Conservation (phyloP, 768 basidiomycete species). For the Ramaria sp. region DNA sequence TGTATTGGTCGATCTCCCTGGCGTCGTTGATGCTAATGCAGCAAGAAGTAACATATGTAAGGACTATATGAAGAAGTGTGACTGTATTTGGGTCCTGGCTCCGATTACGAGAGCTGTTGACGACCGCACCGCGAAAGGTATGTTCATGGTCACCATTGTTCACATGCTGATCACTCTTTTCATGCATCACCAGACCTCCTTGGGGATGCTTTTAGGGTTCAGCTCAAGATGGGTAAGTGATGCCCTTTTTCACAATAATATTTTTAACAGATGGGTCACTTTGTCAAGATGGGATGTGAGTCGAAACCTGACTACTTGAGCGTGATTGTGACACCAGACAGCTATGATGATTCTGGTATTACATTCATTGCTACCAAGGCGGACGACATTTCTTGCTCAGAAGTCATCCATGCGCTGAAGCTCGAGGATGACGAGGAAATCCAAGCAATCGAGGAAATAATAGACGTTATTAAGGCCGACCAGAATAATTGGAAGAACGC, state of each 20-base stretch:
- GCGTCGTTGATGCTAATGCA: constrained; percentile 56
- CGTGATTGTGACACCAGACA: constrained; percentile 14
- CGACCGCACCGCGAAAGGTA: constrained; percentile 52
- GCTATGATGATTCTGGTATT: constrained; percentile 47
- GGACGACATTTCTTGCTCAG: constrained; percentile 52
- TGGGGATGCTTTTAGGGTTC: constrained; percentile 52
- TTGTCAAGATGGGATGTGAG: constrained; percentile 44
- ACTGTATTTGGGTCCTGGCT: constrained; percentile 57
- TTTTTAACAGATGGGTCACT: not conserved
- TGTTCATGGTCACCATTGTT: not conserved
- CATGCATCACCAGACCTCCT: constrained; percentile 33
- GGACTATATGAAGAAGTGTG: constrained; percentile 55
- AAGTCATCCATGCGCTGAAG: constrained; percentile 38
- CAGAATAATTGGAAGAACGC: constrained; percentile 28
- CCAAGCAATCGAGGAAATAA: constrained; percentile 35
- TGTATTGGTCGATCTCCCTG: constrained; percentile 53
- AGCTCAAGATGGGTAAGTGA: constrained; percentile 41
- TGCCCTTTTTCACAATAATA: not conserved
- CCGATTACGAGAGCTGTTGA: constrained; percentile 55
- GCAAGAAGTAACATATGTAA: constrained; percentile 53
- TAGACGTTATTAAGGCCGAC: constrained; percentile 27
- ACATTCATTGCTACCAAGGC: constrained; percentile 58
- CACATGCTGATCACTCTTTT: not conserved
- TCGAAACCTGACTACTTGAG: constrained; percentile 6
- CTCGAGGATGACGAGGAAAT: constrained; percentile 44